phyloP scores from a whole-genome alignment of 2,329 filamentous ascomycete genomes.

The Fusarium udum region DNA sequence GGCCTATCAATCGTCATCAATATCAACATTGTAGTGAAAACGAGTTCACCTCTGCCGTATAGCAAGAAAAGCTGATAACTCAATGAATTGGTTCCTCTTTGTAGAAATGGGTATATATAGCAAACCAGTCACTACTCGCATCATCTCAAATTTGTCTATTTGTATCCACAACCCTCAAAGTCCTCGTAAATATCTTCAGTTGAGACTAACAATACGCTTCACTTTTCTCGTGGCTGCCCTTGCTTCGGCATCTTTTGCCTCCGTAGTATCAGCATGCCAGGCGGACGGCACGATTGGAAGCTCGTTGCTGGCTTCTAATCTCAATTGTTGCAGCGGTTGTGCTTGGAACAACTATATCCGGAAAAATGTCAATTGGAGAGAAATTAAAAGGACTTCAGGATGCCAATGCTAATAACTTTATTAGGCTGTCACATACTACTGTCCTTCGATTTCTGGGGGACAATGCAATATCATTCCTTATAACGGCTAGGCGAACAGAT shows the following conservation, averaged over 20 bases:
- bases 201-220: background rate
- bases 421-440: background rate
- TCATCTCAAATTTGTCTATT: background rate
- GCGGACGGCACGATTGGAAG: background rate
- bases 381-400: rapidly evolving
- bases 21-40: background rate
- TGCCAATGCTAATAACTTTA: rapidly evolving
- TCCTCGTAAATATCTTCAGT: background rate
- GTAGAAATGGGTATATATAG: background rate
- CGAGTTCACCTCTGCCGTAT: background rate
- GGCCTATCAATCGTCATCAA: background rate
- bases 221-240: background rate
- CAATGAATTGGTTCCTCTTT: background rate
- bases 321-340: background rate
- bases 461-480: background rate
- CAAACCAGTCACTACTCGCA: too few relatives aligned
- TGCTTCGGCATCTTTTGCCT: background rate
- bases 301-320: background rate
- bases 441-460: background rate
- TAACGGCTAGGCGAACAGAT: background rate
- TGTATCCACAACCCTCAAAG: background rate
- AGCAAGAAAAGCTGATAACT: rapidly evolving
- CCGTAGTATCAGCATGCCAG: background rate
- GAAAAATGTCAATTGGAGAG: background rate
- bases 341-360: background rate